phyloP scores from a whole-genome alignment of 768 basidiomycete species.

The Rhodocollybia butyracea region DNA sequence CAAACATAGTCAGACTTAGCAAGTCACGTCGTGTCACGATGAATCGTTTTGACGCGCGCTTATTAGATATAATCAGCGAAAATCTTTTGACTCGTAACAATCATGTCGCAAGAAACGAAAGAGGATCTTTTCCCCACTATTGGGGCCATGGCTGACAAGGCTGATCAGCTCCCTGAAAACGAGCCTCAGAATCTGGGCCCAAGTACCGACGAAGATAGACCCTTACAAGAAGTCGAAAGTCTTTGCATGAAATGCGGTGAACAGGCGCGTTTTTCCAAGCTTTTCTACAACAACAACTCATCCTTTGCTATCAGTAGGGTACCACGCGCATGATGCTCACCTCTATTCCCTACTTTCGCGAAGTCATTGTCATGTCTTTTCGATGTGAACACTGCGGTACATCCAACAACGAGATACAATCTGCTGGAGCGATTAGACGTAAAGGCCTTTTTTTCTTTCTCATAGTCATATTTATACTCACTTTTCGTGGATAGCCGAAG shows the following conservation, averaged over 20 bases:
- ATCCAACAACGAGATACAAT: constrained; percentile 91
- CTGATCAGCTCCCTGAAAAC: constrained; percentile 2
- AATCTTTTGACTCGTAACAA: neutral
- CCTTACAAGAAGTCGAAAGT: constrained; percentile 82
- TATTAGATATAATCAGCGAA: no score
- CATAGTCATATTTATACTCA: neutral
- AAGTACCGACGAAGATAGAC: constrained; percentile 48
- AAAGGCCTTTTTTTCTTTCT: constrained; percentile 22
- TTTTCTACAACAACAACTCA: constrained; percentile 1
- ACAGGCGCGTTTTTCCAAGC: constrained; percentile 54
- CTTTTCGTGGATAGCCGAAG: constrained; percentile 63
- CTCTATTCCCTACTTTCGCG: constrained; percentile 90
- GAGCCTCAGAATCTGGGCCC: neutral
- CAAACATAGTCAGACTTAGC: no score
- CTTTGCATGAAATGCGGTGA: constrained; percentile 93
- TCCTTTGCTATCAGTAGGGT: constrained; percentile 54
- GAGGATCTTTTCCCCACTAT: constrained; percentile 54
- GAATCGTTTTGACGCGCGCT: no score
- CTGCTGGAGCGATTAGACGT: constrained; percentile 86
- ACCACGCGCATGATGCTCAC: constrained; percentile 86
- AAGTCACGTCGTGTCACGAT: no score
- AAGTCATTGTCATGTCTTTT: constrained; percentile 96
- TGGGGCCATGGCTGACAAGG: constrained; percentile 44
- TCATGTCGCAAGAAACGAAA: constrained; percentile 1
- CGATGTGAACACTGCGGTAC: constrained; percentile 90